Percentiles rank a stretch among this genome's conserved stretches.
These are phyloP conservation scores for Fusarium tupiense DNA, from an alignment of 2,329 filamentous ascomycete species.

Conservation along the genomic window DNA sequence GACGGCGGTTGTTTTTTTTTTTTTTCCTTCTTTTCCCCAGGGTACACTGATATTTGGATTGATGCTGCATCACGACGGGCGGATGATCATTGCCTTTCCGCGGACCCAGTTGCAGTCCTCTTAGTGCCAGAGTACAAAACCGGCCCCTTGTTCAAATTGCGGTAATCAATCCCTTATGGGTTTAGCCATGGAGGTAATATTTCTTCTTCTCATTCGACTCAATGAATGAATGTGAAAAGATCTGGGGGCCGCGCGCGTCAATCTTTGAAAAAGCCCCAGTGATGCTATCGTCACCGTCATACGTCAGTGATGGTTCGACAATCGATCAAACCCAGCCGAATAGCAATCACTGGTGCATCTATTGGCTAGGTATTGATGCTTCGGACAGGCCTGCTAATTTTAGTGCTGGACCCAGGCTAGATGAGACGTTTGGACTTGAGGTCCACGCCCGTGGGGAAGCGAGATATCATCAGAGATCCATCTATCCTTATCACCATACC, in stretches of 20 bases:
- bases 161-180: background rate
- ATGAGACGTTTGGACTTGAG: background rate
- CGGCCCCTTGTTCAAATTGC: background rate
- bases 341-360: background rate
- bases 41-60: background rate
- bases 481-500: background rate
- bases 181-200: background rate
- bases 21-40: too few relatives aligned
- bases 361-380: background rate
- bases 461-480: background rate
- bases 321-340: background rate
- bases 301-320: background rate
- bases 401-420: background rate
- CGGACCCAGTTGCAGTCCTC: background rate
- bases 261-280: background rate
- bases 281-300: background rate
- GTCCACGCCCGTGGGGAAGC: background rate
- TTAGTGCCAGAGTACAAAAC: background rate
- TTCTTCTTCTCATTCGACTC: background rate
- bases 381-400: background rate
- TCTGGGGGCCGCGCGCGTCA: background rate
- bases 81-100: background rate
- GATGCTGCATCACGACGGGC: background rate
- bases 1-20: background rate
- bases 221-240: background rate